Percentiles rank a stretch among this genome's conserved stretches.
Conservation (phyloP, 1,284 basidiomycete species). For the Melampsora larici-populina region DNA sequence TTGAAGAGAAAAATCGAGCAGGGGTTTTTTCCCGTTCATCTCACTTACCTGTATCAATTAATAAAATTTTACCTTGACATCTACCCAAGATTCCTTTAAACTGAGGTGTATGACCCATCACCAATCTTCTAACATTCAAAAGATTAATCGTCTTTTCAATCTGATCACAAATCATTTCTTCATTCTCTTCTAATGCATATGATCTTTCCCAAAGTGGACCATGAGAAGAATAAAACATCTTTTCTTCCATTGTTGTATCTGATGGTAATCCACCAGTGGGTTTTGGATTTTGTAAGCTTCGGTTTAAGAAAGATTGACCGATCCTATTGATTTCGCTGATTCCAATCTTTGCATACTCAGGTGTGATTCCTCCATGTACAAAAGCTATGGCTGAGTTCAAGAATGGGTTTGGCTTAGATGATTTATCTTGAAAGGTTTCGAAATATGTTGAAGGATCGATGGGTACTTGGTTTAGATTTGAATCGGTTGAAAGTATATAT, state of each 20-base stretch:
- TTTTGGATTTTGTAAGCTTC: slow-evolving; percentile 61
- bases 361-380: slow-evolving; percentile 59
- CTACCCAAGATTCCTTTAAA: slow-evolving; percentile 76
- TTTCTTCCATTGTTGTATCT: slow-evolving; percentile 65
- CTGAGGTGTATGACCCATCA: slow-evolving; percentile 92
- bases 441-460: slow-evolving; percentile 59
- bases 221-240: slow-evolving; percentile 67
- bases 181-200: slow-evolving; percentile 71
- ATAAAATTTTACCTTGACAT: slow-evolving; percentile 79
- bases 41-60: slow-evolving; percentile 70
- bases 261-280: slow-evolving; percentile 67
- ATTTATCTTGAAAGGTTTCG: slow-evolving; percentile 60
- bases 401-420: slow-evolving; percentile 60
- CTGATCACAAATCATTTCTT: slow-evolving; percentile 64
- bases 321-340: slow-evolving; percentile 72
- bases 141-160: slow-evolving; percentile 68
- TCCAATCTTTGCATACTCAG: slow-evolving; percentile 54
- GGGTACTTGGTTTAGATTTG: slow-evolving; percentile 1
- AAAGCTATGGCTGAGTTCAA: slow-evolving; percentile 64
- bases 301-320: slow-evolving; percentile 64
- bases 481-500: slow-evolving; percentile 60
- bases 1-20: too few species aligned
- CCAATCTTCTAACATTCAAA: slow-evolving; percentile 75
- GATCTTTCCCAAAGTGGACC: slow-evolving; percentile 67
- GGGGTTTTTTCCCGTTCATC: too few species aligned